Conservation (phyloP, 148 eudicot genomes). For the Fallopia convolvulus region DNA sequence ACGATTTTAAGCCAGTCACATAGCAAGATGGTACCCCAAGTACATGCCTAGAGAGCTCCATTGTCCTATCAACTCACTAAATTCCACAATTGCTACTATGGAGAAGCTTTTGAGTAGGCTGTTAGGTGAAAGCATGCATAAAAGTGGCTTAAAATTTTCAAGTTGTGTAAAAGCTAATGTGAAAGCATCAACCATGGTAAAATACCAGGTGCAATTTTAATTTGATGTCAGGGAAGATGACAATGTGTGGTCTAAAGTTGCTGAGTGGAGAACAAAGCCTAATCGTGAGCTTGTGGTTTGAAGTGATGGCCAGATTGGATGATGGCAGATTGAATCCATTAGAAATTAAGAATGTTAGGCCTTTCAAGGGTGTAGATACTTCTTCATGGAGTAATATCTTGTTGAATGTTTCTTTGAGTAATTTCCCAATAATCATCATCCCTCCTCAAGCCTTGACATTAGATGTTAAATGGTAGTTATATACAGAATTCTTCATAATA, state of each 20-base stretch:
- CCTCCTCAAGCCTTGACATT: slow-evolving; percentile 48
- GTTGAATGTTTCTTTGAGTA: slow-evolving; percentile 50
- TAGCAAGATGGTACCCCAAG: slow-evolving; percentile 31
- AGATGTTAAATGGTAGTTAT: slow-evolving; percentile 44
- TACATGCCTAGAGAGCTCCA: slow-evolving; percentile 18
- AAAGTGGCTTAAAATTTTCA: not conserved
- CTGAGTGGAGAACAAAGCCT: slow-evolving; percentile 64
- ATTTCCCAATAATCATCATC: slow-evolving; percentile 33
- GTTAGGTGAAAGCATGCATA: slow-evolving; percentile 15
- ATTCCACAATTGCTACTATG: slow-evolving; percentile 20
- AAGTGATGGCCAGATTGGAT: slow-evolving; percentile 44
- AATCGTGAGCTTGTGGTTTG: slow-evolving; percentile 37
- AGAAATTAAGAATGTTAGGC: slow-evolving; percentile 32
- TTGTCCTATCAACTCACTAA: slow-evolving; percentile 26
- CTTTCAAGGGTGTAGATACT: slow-evolving; percentile 36
- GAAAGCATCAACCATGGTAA: slow-evolving; percentile 30
- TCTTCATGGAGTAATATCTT: slow-evolving; percentile 47
- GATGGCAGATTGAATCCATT: slow-evolving; percentile 39
- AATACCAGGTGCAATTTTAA: slow-evolving; percentile 44
- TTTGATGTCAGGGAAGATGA: slow-evolving; percentile 29
- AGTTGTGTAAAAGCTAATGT: slow-evolving; percentile 29
- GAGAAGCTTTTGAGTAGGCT: slow-evolving; percentile 31
- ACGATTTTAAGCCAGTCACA: too few species aligned
- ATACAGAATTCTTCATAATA: not conserved
- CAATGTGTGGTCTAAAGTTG: slow-evolving; percentile 21